A percentile compares a stretch with the other conserved stretches of the same genome.
Conservation (phyloP, 257 asterid species). For the Cruciata laevipes region DNA sequence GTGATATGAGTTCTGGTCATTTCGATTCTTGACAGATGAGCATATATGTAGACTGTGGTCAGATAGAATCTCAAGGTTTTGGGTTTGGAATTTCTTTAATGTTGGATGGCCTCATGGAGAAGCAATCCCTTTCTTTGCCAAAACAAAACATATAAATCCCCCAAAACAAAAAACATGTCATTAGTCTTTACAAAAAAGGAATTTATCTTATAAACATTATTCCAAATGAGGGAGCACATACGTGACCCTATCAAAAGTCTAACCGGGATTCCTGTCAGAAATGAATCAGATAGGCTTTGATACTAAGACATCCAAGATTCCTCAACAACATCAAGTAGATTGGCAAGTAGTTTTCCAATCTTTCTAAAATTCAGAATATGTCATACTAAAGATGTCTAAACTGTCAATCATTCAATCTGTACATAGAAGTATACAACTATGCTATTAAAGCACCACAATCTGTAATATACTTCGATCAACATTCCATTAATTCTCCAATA, state of each 20-base stretch:
- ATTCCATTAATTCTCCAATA: neutral
- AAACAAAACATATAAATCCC: neutral
- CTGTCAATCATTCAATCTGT: neutral
- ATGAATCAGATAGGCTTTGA: neutral
- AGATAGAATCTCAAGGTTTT: constrained; percentile 38
- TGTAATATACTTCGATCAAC: neutral
- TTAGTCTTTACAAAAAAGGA: neutral
- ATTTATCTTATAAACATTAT: neutral
- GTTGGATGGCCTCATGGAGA: constrained; percentile 43
- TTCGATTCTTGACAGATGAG: neutral
- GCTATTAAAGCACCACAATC: neutral
- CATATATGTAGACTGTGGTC: constrained; percentile 38
- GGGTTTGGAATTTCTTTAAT: constrained; percentile 68
- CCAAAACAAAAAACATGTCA: neutral
- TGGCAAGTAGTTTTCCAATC: neutral
- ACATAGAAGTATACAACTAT: neutral
- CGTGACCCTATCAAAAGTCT: constrained; percentile 4
- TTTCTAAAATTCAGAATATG: constrained; percentile 1
- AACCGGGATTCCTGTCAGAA: constrained; percentile 1
- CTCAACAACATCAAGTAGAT: neutral
- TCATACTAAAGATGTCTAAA: neutral
- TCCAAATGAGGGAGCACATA: neutral
- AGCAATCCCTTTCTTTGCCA: constrained; percentile 54
- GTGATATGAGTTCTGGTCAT: neutral
- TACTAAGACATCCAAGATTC: constrained; percentile 1